phyloP scores from a whole-genome alignment of 805 yeast genomes.

The Metschnikowia corniflorae region DNA sequence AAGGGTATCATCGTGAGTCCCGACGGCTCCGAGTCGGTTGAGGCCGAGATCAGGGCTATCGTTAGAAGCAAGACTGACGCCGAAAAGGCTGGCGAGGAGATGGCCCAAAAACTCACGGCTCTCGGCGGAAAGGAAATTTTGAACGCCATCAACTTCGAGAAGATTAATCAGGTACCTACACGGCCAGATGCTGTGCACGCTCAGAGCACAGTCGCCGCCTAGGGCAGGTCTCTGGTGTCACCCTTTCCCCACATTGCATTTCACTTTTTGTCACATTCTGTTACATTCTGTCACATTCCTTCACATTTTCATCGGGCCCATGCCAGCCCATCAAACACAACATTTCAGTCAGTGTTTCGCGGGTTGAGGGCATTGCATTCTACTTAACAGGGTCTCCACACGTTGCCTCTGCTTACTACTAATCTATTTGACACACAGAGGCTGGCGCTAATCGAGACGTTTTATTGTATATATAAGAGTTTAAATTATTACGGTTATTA shows the following conservation, averaged over 20 bases:
- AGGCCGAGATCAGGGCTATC: constrained; percentile 41
- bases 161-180: constrained; percentile 43
- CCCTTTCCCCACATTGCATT: constrained; percentile 5
- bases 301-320: too few species aligned
- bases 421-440: too few species aligned
- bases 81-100: constrained; percentile 58
- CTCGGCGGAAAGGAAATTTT: constrained; percentile 83
- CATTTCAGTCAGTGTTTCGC: too few species aligned
- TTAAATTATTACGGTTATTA: too few species aligned
- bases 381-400: too few species aligned
- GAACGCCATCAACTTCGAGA: constrained; percentile 72
- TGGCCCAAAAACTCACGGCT: constrained; percentile 64
- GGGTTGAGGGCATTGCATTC: constrained; percentile 5
- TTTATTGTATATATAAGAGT: too few species aligned
- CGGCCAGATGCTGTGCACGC: constrained; percentile 1
- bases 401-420: too few species aligned
- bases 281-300: too few species aligned
- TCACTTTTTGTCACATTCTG: constrained; percentile 3
- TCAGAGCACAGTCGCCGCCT: neutral
- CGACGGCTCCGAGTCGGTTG: constrained; percentile 72
- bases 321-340: too few species aligned
- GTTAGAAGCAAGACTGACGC: constrained; percentile 58
- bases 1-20: constrained; percentile 78
- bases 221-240: neutral
- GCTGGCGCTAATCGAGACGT: too few species aligned